Evolutionary conservation across 345 rosid genomes (phyloP).

Genomic region (Eucalyptus curtisii): DNA sequence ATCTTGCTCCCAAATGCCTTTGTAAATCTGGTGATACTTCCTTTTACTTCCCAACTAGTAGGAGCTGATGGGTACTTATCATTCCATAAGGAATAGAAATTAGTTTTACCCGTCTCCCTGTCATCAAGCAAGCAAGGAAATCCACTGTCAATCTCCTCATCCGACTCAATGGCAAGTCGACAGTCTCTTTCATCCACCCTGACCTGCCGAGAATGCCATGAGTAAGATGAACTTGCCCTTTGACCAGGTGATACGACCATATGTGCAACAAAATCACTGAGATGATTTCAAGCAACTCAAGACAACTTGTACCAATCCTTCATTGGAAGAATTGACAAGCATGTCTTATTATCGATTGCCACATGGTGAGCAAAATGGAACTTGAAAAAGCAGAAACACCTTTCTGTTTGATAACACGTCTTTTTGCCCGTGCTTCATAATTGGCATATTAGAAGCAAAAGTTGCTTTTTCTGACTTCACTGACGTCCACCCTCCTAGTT

Average conservation of each 20-base stretch:
- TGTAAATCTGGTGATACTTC: not conserved
- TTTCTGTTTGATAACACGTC: constrained; percentile 14
- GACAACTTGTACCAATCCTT: not conserved
- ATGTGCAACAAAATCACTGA: not conserved
- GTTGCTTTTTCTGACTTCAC: constrained; percentile 24
- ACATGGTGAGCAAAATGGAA: not conserved
- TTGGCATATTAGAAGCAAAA: not conserved
- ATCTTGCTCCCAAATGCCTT: not conserved
- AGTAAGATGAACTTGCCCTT: not conserved
- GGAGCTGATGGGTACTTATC: not conserved
- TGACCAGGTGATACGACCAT: not conserved
- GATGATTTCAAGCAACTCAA: not conserved
- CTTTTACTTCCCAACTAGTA: not conserved
- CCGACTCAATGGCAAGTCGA: constrained; percentile 43
- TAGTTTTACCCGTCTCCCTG: constrained; percentile 39
- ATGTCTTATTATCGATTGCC: not conserved
- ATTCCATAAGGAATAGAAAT: not conserved
- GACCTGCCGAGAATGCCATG: not conserved
- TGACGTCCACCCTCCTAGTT: constrained; percentile 52
- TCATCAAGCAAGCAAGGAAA: constrained; percentile 56
- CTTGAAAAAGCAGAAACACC: constrained; percentile 3
- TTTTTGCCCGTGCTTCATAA: constrained; percentile 10
- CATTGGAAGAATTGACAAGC: not conserved
- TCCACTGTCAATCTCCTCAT: constrained; percentile 72
- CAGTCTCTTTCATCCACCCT: constrained; percentile 31